phyloP scores from a whole-genome alignment of 306 rosid species.

The Ammopiptanthus mongolicus region DNA sequence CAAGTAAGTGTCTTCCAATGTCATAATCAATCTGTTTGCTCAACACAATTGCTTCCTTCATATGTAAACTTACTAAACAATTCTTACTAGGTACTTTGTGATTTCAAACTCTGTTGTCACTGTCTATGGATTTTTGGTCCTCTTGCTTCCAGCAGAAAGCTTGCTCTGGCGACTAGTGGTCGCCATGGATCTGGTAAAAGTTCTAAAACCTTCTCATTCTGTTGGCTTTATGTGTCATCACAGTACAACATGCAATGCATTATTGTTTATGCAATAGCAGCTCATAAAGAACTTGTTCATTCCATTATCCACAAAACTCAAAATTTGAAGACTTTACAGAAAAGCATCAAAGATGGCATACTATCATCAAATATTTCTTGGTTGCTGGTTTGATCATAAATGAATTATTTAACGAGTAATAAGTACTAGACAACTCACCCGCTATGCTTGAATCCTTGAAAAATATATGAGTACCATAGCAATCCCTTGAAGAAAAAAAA shows the following conservation, averaged over 20 bases:
- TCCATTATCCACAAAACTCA: neutral
- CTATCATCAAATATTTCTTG: no score
- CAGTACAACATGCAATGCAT: neutral
- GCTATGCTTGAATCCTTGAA: no score
- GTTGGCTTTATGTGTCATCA: neutral
- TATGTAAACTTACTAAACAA: neutral
- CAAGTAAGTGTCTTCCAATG: constrained; percentile 39
- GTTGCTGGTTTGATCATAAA: neutral
- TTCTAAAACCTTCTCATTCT: neutral
- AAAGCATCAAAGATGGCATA: neutral
- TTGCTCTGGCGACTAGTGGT: constrained; percentile 71
- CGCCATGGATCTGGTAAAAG: constrained; percentile 61
- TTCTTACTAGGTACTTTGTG: constrained; percentile 56
- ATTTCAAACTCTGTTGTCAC: constrained; percentile 59
- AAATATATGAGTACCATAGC: no score
- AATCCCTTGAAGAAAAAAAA: no score
- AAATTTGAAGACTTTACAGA: no score
- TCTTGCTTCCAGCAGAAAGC: constrained; percentile 66
- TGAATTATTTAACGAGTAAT: no score
- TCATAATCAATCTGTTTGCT: neutral
- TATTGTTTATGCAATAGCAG: neutral
- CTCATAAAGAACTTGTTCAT: neutral
- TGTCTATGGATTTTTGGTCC: constrained; percentile 63
- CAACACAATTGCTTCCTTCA: neutral
- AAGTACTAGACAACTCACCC: no score